Percentiles rank a stretch among this genome's conserved stretches.
Conservation (phyloP, 805 yeast genomes). For the Lipomyces chichibuensis region DNA sequence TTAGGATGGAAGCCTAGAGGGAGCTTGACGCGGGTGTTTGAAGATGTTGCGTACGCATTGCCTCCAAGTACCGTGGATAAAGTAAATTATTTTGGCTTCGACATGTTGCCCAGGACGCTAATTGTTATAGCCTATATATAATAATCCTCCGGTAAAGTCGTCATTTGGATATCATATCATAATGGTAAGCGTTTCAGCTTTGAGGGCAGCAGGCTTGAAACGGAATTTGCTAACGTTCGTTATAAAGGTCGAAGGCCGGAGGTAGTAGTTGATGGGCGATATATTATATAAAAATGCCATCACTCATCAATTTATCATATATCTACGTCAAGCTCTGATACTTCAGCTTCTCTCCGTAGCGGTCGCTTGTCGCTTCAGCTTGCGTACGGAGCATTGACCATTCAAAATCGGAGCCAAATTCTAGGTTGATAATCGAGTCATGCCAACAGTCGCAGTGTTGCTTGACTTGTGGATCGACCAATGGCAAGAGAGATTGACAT, state of each 20-base stretch:
- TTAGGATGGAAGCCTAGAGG: constrained; percentile 37
- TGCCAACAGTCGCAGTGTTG: too few relatives aligned
- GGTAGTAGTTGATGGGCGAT: neutral
- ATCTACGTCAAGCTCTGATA: neutral
- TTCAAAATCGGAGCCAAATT: neutral
- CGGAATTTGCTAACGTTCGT: neutral
- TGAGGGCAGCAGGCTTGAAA: neutral
- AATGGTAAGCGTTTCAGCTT: constrained; percentile 18
- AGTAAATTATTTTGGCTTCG: constrained; percentile 6
- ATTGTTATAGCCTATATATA: constrained; percentile 24
- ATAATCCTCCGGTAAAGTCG: constrained; percentile 30
- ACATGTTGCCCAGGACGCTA: neutral
- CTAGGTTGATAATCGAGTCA: too few relatives aligned
- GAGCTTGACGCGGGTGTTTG: constrained; percentile 32
- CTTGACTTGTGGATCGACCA: too few relatives aligned
- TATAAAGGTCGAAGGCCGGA: constrained; percentile 24
- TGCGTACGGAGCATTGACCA: neutral
- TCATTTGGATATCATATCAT: constrained; percentile 36
- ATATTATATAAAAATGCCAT: neutral
- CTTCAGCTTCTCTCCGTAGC: too few relatives aligned
- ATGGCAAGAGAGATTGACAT: too few relatives aligned
- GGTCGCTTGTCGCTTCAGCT: too few relatives aligned
- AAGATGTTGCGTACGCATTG: constrained; percentile 36
- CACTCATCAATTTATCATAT: neutral
- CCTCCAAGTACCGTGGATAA: constrained; percentile 33